These are phyloP conservation scores for Volvariella volvacea DNA, from an alignment of 1,284 basidiomycete species.

Conservation along the genomic window DNA sequence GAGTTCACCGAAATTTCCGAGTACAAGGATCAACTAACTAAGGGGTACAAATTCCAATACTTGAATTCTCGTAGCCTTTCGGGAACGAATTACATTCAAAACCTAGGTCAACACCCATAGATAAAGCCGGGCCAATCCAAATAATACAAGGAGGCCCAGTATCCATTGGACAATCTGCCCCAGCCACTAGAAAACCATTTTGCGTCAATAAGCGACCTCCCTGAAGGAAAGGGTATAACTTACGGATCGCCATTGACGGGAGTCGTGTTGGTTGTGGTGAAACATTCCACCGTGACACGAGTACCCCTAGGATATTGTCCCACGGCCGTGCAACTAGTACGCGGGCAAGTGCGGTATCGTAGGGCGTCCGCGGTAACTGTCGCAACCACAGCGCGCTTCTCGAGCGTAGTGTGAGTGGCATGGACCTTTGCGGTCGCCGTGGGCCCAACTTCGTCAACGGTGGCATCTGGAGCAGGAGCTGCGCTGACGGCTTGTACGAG, in stretches of 20 bases:
- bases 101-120: not conserved
- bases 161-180: not conserved
- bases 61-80: too few species aligned
- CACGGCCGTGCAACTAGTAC: slow-evolving; percentile 1
- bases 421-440: too few species aligned
- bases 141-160: not conserved
- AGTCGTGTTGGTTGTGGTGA: not conserved
- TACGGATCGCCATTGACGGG: not conserved
- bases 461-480: too few species aligned
- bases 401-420: too few species aligned
- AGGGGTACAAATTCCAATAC: too few species aligned
- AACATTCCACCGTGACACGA: not conserved
- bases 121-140: not conserved
- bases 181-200: not conserved
- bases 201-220: too few species aligned
- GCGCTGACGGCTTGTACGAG: too few species aligned
- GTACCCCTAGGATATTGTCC: not conserved
- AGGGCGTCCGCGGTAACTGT: not conserved
- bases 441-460: too few species aligned
- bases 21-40: too few species aligned
- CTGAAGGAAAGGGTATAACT: not conserved
- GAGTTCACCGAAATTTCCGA: too few species aligned
- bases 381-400: too few species aligned
- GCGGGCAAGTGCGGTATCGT: not conserved
- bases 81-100: not conserved